Evolutionary conservation across 495 filamentous ascomycete genomes (phyloP).

Genomic region (Neurospora cerealis): DNA sequence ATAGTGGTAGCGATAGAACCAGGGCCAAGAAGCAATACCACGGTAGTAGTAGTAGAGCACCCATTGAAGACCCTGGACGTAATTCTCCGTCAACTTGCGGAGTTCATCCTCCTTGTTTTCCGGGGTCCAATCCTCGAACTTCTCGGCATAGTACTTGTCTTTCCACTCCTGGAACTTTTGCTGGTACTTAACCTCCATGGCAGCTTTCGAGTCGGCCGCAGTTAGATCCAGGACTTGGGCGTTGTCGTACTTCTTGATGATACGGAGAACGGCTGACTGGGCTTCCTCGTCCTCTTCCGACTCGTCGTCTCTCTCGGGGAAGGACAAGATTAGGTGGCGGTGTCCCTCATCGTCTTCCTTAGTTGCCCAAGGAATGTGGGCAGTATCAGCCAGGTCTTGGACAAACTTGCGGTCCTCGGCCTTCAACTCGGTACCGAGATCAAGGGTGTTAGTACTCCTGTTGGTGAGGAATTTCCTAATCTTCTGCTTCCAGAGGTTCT

Average conservation of each 20-base stretch:
- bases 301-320: slow-evolving; percentile 39
- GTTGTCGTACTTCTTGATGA: slow-evolving; percentile 82
- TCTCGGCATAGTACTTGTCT: slow-evolving; percentile 79
- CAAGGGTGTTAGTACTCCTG: slow-evolving; percentile 42
- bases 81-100: slow-evolving; percentile 81
- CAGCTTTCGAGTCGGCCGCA: slow-evolving; percentile 62
- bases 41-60: slow-evolving; percentile 97
- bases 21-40: slow-evolving; percentile 95
- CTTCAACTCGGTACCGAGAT: slow-evolving; percentile 64
- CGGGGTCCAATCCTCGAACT: slow-evolving; percentile 75
- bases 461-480: slow-evolving; percentile 74
- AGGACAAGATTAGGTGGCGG: slow-evolving; percentile 65
- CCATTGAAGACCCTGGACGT: slow-evolving; percentile 97
- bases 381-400: slow-evolving; percentile 71
- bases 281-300: slow-evolving; percentile 80
- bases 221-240: slow-evolving; percentile 76
- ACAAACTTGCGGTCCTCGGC: slow-evolving; percentile 89
- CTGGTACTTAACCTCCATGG: slow-evolving; percentile 74
- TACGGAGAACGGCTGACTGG: slow-evolving; percentile 67
- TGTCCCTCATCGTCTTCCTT: slow-evolving; percentile 68
- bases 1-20: slow-evolving; percentile 97
- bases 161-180: slow-evolving; percentile 87
- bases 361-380: slow-evolving; percentile 75
- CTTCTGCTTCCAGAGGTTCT: slow-evolving; percentile 61
- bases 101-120: slow-evolving; percentile 70